Percentiles rank a stretch among this genome's conserved stretches.
phyloP scores from a whole-genome alignment of 257 asterid species.

The Handroanthus guayacan region DNA sequence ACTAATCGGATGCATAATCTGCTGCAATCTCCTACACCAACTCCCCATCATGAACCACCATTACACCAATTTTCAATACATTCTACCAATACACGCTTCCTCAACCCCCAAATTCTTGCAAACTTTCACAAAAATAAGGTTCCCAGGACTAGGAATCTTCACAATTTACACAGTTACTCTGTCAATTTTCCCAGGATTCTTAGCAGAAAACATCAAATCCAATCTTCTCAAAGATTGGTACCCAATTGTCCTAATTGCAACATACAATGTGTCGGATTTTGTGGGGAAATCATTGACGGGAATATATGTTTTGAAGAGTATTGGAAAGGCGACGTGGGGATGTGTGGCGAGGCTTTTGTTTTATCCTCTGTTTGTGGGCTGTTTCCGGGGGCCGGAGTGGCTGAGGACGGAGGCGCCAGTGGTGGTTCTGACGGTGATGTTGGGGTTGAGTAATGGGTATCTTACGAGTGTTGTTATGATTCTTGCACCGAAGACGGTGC shows the following conservation, averaged over 20 bases:
- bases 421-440: slow-evolving; percentile 57
- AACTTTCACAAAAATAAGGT: slow-evolving; percentile 46
- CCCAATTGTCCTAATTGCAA: slow-evolving; percentile 60
- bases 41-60: slow-evolving; percentile 60
- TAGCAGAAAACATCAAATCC: slow-evolving; percentile 70
- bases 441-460: slow-evolving; percentile 79
- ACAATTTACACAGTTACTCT: slow-evolving; percentile 69
- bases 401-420: slow-evolving; percentile 70
- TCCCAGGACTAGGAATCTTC: slow-evolving; percentile 71
- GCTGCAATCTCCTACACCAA: slow-evolving; percentile 63
- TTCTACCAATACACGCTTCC: slow-evolving; percentile 2
- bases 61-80: slow-evolving; percentile 36
- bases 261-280: slow-evolving; percentile 68
- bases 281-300: slow-evolving; percentile 71
- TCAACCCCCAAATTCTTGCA: slow-evolving; percentile 42
- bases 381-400: slow-evolving; percentile 81
- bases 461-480: slow-evolving; percentile 84
- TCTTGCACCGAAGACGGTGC: slow-evolving; percentile 71
- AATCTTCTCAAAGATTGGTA: slow-evolving; percentile 67
- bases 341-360: slow-evolving; percentile 64
- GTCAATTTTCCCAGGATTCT: slow-evolving; percentile 79
- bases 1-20: slow-evolving; percentile 55
- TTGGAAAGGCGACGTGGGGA: slow-evolving; percentile 65
- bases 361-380: slow-evolving; percentile 68
- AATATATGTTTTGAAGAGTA: slow-evolving; percentile 42